phyloP scores from a whole-genome alignment of 2,329 filamentous ascomycete genomes.

The Anisogramma anomala region DNA sequence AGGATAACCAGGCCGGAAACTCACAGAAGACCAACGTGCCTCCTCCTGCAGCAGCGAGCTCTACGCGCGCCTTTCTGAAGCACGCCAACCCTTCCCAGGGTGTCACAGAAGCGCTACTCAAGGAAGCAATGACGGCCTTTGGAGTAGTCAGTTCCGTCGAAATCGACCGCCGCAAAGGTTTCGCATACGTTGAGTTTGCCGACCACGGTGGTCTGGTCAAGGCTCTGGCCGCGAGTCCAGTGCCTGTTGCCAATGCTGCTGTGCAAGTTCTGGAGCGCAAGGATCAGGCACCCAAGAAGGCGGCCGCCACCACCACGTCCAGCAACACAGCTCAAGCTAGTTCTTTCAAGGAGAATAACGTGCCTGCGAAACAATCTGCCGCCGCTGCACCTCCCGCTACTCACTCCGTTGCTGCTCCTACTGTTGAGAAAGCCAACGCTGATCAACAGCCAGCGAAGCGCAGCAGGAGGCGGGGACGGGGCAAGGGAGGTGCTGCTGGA shows the following conservation, averaged over 20 bases:
- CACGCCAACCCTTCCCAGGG: conserved; percentile 83
- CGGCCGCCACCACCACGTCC: conserved; percentile 2
- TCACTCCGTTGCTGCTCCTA: not conserved
- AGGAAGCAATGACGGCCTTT: conserved; percentile 61
- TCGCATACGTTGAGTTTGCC: conserved; percentile 83
- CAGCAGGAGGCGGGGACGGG: conserved; percentile 13
- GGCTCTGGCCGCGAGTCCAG: conserved; percentile 69
- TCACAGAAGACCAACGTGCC: conserved; percentile 21
- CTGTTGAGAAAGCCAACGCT: conserved; percentile 7
- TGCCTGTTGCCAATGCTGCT: conserved; percentile 71
- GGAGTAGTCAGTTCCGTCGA: conserved; percentile 71
- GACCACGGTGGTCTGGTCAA: conserved; percentile 61
- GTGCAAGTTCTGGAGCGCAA: conserved; percentile 81
- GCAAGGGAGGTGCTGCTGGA: conserved; percentile 6
- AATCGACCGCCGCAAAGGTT: conserved; percentile 89
- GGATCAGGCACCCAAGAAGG: conserved; percentile 35
- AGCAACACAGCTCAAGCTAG: not conserved
- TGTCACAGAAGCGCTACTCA: conserved; percentile 71
- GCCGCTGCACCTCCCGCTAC: not conserved
- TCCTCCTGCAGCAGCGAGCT: conserved; percentile 29
- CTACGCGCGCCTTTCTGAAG: conserved; percentile 64
- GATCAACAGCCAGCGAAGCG: conserved; percentile 13
- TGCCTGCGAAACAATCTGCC: not conserved
- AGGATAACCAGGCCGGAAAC: conserved; percentile 10
- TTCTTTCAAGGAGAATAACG: not conserved